Evolutionary conservation across 2,329 filamentous ascomycete species (phyloP).

Genomic region (Penicillium sumatraense): DNA sequence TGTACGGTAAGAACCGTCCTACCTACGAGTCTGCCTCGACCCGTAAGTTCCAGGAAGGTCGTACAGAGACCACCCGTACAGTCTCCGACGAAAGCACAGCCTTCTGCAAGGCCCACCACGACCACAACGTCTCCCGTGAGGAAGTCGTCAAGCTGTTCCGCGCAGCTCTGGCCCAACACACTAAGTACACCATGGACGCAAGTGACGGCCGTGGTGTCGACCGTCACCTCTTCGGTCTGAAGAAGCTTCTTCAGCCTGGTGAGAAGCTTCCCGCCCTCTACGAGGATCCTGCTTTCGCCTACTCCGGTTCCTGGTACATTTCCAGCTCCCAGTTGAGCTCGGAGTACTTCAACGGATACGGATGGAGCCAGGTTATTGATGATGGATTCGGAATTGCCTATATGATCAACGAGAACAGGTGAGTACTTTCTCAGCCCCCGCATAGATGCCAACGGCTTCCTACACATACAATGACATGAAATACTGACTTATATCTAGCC

Average conservation of each 20-base stretch:
- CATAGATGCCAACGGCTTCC: background rate
- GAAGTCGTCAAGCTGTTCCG: slow-evolving; percentile 76
- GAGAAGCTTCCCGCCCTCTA: slow-evolving; percentile 83
- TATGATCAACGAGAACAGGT: slow-evolving; percentile 99
- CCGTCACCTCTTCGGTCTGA: slow-evolving; percentile 94
- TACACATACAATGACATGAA: background rate
- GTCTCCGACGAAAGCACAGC: slow-evolving; percentile 90
- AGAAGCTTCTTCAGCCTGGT: slow-evolving; percentile 81
- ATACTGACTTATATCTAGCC: slow-evolving; percentile 55
- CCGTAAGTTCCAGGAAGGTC: slow-evolving; percentile 91
- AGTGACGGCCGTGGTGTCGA: slow-evolving; percentile 93
- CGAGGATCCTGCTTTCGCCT: slow-evolving; percentile 81
- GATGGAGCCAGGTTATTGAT: slow-evolving; percentile 97
- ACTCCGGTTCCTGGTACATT: slow-evolving; percentile 87
- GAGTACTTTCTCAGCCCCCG: slow-evolving; percentile 30
- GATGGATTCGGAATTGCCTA: slow-evolving; percentile 97
- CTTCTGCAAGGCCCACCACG: slow-evolving; percentile 86
- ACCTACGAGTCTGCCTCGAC: slow-evolving; percentile 97
- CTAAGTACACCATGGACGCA: slow-evolving; percentile 88
- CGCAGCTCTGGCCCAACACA: slow-evolving; percentile 77
- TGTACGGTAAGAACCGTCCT: slow-evolving; percentile 96
- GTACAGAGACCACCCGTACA: slow-evolving; percentile 92
- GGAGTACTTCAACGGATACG: slow-evolving; percentile 99
- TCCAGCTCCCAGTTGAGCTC: slow-evolving; percentile 88
- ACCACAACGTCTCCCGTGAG: slow-evolving; percentile 66